phyloP scores from a whole-genome alignment of 257 asterid species.

The Nicotiana knightiana region DNA sequence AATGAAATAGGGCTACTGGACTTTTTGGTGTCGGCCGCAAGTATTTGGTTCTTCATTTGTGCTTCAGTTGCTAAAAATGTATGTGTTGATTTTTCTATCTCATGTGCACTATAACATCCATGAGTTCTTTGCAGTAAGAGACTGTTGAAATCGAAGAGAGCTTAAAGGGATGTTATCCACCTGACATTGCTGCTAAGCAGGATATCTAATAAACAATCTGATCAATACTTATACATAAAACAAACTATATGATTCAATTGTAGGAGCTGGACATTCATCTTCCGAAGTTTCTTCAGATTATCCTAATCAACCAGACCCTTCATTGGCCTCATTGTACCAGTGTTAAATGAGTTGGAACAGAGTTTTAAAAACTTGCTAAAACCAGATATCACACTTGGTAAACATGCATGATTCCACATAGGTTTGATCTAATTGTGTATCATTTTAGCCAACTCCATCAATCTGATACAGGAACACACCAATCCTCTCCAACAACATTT shows the following conservation, averaged over 20 bases:
- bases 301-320: background rate
- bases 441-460: background rate
- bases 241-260: background rate
- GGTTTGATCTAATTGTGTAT: background rate
- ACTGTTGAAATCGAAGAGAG: background rate
- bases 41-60: conserved; percentile 4
- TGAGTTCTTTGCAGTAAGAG: background rate
- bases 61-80: background rate
- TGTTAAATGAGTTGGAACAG: background rate
- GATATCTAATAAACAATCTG: background rate
- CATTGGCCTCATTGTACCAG: background rate
- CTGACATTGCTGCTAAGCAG: background rate
- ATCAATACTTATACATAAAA: background rate
- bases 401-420: background rate
- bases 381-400: background rate
- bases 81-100: background rate
- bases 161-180: background rate
- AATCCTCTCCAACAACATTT: background rate
- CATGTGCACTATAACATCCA: background rate
- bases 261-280: background rate
- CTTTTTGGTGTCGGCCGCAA: background rate
- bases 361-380: background rate
- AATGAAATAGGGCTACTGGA: background rate
- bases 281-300: background rate
- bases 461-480: background rate